Conservation (phyloP, 352 stramenopile genomes). For the Globisporangium apiculatum region DNA sequence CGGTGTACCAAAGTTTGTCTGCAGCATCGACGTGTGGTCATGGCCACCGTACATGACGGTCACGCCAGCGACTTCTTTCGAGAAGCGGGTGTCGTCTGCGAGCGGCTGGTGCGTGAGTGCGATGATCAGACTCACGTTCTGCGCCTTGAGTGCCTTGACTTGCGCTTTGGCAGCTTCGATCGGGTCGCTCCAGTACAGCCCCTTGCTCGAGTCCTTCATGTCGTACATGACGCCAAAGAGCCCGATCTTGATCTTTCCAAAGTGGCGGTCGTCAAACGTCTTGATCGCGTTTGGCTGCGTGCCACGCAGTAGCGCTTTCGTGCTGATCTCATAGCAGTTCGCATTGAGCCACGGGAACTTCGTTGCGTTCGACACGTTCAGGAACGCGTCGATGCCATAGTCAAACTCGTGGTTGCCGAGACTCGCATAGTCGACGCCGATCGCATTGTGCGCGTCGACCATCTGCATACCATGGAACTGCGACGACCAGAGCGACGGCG, state of each 20-base stretch:
- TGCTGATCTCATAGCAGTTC: constrained; percentile 41
- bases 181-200: constrained; percentile 59
- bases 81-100: constrained; percentile 64
- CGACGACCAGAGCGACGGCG: constrained; percentile 74
- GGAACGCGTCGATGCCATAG: constrained; percentile 67
- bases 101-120: constrained; percentile 64
- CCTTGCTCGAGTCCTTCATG: constrained; percentile 59
- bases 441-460: constrained; percentile 65
- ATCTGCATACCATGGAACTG: constrained; percentile 81
- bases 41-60: constrained; percentile 67
- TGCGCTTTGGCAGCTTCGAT: constrained; percentile 46
- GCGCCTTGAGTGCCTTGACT: constrained; percentile 29
- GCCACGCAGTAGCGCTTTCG: constrained; percentile 35
- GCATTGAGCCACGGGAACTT: constrained; percentile 44
- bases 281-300: constrained; percentile 44
- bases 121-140: constrained; percentile 43
- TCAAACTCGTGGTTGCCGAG: constrained; percentile 81
- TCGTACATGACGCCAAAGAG: constrained; percentile 79
- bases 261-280: constrained; percentile 24
- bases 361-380: constrained; percentile 49
- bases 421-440: constrained; percentile 67
- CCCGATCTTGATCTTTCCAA: constrained; percentile 47
- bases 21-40: constrained; percentile 68
- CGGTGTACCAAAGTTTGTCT: constrained; percentile 62
- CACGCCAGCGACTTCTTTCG: constrained; percentile 52